Percentiles rank a stretch among this genome's conserved stretches.
phyloP scores from a whole-genome alignment of 2,329 filamentous ascomycete genomes.

The Alternaria sp. region DNA sequence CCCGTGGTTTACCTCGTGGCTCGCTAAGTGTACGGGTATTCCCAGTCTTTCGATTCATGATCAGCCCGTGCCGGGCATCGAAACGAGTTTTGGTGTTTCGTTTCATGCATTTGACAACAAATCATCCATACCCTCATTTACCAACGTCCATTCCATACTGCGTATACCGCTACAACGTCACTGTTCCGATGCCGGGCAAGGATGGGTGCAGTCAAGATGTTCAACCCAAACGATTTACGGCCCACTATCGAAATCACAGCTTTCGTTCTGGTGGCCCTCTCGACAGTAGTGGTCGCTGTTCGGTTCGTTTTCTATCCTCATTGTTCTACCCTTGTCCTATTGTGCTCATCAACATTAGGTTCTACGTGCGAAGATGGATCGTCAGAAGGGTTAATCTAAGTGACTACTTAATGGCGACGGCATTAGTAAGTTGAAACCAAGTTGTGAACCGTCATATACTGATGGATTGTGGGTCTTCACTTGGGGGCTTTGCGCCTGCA shows the following conservation, averaged over 20 bases:
- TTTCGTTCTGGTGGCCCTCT: constrained; percentile 27
- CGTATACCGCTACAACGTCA: neutral
- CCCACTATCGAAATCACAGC: constrained; percentile 29
- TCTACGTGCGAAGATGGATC: constrained; percentile 35
- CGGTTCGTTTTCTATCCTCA: constrained; percentile 1
- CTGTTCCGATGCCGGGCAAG: neutral
- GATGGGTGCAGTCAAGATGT: constrained; percentile 23
- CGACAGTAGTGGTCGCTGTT: constrained; percentile 28
- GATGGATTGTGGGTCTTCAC: constrained; percentile 23
- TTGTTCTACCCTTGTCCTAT: neutral
- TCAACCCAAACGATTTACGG: constrained; percentile 24
- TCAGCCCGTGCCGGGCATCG: neutral
- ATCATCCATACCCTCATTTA: neutral
- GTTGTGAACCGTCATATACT: neutral
- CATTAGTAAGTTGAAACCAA: constrained; percentile 18
- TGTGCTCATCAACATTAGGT: constrained; percentile 12
- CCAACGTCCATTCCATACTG: neutral
- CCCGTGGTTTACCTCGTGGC: neutral
- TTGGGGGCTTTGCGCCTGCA: constrained; percentile 37
- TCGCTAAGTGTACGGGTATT: neutral
- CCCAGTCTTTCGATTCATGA: neutral
- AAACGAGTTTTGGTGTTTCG: neutral
- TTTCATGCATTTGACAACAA: neutral
- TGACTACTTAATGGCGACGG: constrained; percentile 30
- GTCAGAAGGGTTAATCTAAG: constrained; percentile 30